phyloP scores from a whole-genome alignment of 2,329 filamentous ascomycete species.

The Aspergillus costaricaensis region DNA sequence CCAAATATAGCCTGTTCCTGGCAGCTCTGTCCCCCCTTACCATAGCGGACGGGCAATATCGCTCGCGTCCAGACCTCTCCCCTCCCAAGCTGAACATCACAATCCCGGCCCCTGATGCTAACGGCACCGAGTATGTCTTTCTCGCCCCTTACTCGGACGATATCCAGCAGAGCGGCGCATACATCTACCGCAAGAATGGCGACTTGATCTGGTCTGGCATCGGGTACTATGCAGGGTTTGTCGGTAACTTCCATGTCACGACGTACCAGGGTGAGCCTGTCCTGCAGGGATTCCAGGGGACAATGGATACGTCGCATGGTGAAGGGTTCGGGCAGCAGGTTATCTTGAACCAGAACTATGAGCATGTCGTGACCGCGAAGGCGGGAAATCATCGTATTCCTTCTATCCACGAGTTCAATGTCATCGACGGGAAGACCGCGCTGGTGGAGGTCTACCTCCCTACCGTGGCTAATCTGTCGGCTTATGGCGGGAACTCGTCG shows the following conservation, averaged over 20 bases:
- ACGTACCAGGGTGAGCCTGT: slow-evolving; percentile 56
- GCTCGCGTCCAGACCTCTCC: slow-evolving; percentile 51
- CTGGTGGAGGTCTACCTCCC: slow-evolving; percentile 59
- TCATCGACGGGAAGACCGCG: slow-evolving; percentile 55
- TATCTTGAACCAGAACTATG: slow-evolving; percentile 57
- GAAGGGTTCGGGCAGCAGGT: slow-evolving; percentile 58
- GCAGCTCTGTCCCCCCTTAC: slow-evolving; percentile 10
- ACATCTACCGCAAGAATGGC: slow-evolving; percentile 58
- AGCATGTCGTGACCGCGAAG: slow-evolving; percentile 56
- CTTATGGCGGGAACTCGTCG: slow-evolving; percentile 50
- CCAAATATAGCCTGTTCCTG: slow-evolving; percentile 17
- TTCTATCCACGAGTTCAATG: slow-evolving; percentile 59
- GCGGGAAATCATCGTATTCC: slow-evolving; percentile 51
- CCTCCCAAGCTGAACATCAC: slow-evolving; percentile 47
- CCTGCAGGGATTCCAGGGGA: slow-evolving; percentile 57
- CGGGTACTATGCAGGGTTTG: slow-evolving; percentile 55
- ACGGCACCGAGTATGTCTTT: slow-evolving; percentile 43
- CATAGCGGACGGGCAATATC: slow-evolving; percentile 49
- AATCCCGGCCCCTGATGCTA: slow-evolving; percentile 36
- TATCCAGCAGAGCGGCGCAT: slow-evolving; percentile 56
- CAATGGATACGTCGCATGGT: slow-evolving; percentile 54
- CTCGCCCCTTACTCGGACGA: slow-evolving; percentile 38
- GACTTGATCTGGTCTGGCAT: slow-evolving; percentile 62
- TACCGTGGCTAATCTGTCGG: slow-evolving; percentile 47
- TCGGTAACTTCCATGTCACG: slow-evolving; percentile 54